phyloP scores from a whole-genome alignment of 305 asterid genomes.

The Fraxinus nigra region DNA sequence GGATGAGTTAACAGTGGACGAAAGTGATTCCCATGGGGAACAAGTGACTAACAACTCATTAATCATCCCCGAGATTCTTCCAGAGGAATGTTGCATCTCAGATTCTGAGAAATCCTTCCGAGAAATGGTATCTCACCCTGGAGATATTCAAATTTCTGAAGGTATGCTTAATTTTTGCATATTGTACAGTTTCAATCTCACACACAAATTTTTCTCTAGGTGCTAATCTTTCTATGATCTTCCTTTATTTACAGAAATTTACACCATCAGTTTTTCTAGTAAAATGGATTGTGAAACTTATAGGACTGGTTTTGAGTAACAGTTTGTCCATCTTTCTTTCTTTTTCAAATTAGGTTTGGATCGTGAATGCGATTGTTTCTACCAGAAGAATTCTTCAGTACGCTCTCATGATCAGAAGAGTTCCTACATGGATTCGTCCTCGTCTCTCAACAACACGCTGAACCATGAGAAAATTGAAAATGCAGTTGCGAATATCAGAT shows the following conservation, averaged over 20 bases:
- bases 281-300: neutral
- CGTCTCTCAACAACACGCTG: neutral
- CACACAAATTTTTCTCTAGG: neutral
- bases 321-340: neutral
- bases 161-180: slow-evolving; percentile 32
- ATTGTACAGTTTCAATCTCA: neutral
- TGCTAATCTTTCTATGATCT: neutral
- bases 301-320: neutral
- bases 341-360: slow-evolving; percentile 31
- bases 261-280: neutral
- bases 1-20: neutral
- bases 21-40: slow-evolving; percentile 13
- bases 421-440: neutral
- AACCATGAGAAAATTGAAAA: slow-evolving; percentile 16
- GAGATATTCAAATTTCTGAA: slow-evolving; percentile 30
- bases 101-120: slow-evolving; percentile 14
- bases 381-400: slow-evolving; percentile 19
- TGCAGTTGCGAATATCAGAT: slow-evolving; percentile 10
- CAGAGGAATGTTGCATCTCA: slow-evolving; percentile 8
- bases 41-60: slow-evolving; percentile 19
- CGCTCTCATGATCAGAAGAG: slow-evolving; percentile 11
- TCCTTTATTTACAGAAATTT: neutral
- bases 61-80: slow-evolving; percentile 6
- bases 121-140: slow-evolving; percentile 18
- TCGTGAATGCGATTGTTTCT: neutral